These are phyloP conservation scores for Solanum chaucha DNA, from an alignment of 257 asterid species.

Conservation along the genomic window DNA sequence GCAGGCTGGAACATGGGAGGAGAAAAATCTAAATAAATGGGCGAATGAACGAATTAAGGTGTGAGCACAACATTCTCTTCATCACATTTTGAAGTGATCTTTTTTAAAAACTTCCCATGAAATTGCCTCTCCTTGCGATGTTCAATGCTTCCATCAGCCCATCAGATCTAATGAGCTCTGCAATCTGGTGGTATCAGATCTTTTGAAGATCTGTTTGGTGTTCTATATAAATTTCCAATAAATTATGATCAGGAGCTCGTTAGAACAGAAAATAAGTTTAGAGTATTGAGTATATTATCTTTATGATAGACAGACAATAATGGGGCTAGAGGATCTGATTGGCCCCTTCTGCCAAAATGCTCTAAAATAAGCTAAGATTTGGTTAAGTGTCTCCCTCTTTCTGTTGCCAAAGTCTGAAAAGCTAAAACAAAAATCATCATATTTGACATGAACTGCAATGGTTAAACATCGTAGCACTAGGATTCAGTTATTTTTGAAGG, in stretches of 20 bases:
- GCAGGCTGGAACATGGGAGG: slow-evolving; percentile 57
- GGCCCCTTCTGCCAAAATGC: neutral
- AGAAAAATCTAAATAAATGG: slow-evolving; percentile 37
- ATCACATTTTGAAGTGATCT: neutral
- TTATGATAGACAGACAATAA: neutral
- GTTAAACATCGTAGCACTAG: neutral
- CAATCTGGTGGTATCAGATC: neutral
- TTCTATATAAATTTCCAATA: neutral
- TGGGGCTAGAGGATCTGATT: neutral
- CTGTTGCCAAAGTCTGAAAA: neutral
- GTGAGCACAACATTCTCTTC: neutral
- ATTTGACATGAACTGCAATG: neutral
- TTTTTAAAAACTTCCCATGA: neutral
- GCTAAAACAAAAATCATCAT: neutral
- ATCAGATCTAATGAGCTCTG: neutral
- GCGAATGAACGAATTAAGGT: slow-evolving; percentile 39
- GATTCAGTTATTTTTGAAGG: neutral
- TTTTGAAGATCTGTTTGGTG: neutral
- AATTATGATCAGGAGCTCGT: neutral
- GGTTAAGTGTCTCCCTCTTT: neutral
- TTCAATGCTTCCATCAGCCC: neutral
- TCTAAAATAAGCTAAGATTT: neutral
- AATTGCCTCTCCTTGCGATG: neutral
- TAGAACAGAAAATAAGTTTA: neutral
- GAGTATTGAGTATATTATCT: neutral